Percentiles rank a stretch among this genome's conserved stretches.
These are phyloP conservation scores for Xylariales sp. DNA, from an alignment of 2,329 filamentous ascomycete genomes.

Conservation along the genomic window DNA sequence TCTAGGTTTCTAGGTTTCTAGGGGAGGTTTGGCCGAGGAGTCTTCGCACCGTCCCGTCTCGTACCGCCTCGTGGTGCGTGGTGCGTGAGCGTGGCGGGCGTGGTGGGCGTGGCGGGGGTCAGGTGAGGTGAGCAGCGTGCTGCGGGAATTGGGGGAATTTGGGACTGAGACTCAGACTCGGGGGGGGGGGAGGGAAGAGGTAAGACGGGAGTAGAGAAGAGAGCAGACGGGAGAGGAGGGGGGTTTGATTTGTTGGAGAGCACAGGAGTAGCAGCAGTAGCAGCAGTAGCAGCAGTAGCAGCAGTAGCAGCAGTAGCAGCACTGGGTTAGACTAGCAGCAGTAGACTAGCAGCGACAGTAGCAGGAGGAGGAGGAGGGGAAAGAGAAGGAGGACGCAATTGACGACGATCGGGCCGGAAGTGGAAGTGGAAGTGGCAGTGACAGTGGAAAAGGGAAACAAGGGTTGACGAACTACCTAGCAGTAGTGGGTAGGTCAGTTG, in stretches of 20 bases:
- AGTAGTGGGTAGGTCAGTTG: neutral
- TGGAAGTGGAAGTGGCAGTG: neutral
- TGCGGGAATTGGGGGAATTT: neutral
- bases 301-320: too few species aligned
- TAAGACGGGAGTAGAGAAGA: too few species aligned
- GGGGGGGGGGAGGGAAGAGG: too few species aligned
- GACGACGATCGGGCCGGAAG: slow-evolving; percentile 31
- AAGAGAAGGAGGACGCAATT: slow-evolving; percentile 19
- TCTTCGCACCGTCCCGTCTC: neutral
- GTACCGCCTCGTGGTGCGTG: too few species aligned
- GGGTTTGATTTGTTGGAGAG: slow-evolving; percentile 15
- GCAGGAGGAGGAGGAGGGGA: too few species aligned
- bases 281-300: too few species aligned
- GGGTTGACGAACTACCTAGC: neutral
- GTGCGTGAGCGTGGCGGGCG: slow-evolving; percentile 22
- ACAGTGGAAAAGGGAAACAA: slow-evolving; percentile 1
- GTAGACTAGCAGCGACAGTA: too few species aligned
- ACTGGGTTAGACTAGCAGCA: too few species aligned
- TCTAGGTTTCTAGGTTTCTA: neutral
- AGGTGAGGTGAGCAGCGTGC: slow-evolving; percentile 29
- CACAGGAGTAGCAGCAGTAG: neutral
- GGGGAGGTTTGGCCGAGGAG: slow-evolving; percentile 3
- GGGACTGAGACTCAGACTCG: too few species aligned
- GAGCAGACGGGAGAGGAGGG: neutral
- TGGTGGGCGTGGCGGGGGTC: slow-evolving; percentile 19